Evolutionary conservation across 805 yeast species (phyloP).

Genomic region (Priceomyces haplophilus): DNA sequence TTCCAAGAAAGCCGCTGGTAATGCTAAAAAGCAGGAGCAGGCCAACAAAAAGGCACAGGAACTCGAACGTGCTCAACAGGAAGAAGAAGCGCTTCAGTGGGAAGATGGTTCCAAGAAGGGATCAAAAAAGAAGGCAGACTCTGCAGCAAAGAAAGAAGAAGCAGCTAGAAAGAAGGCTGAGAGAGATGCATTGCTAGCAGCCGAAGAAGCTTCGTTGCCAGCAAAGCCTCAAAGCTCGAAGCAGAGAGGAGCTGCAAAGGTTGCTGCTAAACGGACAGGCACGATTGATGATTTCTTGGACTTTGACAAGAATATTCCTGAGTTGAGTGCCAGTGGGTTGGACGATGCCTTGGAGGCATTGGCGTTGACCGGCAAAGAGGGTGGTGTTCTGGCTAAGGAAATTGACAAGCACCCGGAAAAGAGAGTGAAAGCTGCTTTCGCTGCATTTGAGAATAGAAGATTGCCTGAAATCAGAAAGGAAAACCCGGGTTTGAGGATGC

Average conservation of each 20-base stretch:
- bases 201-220: slow-evolving; percentile 64
- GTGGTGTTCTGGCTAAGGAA: slow-evolving; percentile 57
- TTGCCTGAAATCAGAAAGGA: slow-evolving; percentile 72
- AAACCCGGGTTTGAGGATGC: slow-evolving; percentile 74
- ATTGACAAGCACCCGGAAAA: slow-evolving; percentile 87
- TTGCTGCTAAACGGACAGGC: slow-evolving; percentile 57
- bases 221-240: slow-evolving; percentile 51
- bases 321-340: slow-evolving; percentile 68
- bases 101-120: slow-evolving; percentile 67
- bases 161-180: slow-evolving; percentile 80
- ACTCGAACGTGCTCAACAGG: slow-evolving; percentile 44
- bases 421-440: slow-evolving; percentile 76
- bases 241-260: slow-evolving; percentile 66
- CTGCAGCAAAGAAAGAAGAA: slow-evolving; percentile 67
- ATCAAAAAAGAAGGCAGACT: slow-evolving; percentile 66
- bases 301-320: slow-evolving; percentile 45
- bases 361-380: slow-evolving; percentile 56
- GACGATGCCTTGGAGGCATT: slow-evolving; percentile 79
- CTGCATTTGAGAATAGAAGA: slow-evolving; percentile 68
- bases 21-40: slow-evolving; percentile 63
- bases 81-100: slow-evolving; percentile 65
- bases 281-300: slow-evolving; percentile 68
- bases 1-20: slow-evolving; percentile 58
- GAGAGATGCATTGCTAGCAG: slow-evolving; percentile 62
- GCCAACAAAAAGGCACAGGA: slow-evolving; percentile 57